Base-by-base conservation (phyloP, 805 yeast genomes). In the Cyberlindnera misumaiensis region DNA sequence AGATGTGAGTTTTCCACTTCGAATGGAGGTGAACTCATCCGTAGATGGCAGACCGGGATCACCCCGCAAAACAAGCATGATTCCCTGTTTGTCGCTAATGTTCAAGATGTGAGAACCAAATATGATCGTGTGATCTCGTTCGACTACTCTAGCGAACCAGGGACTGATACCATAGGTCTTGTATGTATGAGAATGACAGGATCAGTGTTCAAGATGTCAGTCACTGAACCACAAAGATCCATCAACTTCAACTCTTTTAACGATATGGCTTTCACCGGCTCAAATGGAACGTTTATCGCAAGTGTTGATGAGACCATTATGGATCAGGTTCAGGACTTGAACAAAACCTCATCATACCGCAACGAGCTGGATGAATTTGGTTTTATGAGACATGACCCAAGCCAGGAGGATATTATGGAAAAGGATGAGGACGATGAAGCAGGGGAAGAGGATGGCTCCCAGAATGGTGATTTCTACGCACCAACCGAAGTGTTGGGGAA, bases 111-210 rank as follows among this genome's bases (percentile, higher is more conserved):
- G 10, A 74, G 73, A 42, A 80, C 95, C 0, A 83, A 81, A 38
- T 79, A 73, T 51, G 95, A 88, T 47, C 71, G 89, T 48, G 94
- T 88, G 1, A 77, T 83, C 1, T 80, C 95, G 0, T 88, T 82
- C 60, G 96, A 88, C 57, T 88, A 87, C 55, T 48, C 56, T 12
- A 40, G 43, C 33, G 49, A 45, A 17, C 26, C 15, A 13, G 46
- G 45, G 7, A 77, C 73, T 40, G 70, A 78, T 16, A 72, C 76
- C 1, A 72, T 83, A 8, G 77, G 81, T 48, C 68, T 85, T 41
- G 77, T 89, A 22, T 88, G 97, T 58, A 82, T 89, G 83, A 68
- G 96, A 46, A 94, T 86, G 51, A 83, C 95, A 1, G 97, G 97
- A 4, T 81, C 85, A 38, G 79, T 88, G 0, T 88, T 83, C 59